Conservation (phyloP, 2,329 filamentous ascomycete genomes). For the Aspergillus carbonarius region DNA sequence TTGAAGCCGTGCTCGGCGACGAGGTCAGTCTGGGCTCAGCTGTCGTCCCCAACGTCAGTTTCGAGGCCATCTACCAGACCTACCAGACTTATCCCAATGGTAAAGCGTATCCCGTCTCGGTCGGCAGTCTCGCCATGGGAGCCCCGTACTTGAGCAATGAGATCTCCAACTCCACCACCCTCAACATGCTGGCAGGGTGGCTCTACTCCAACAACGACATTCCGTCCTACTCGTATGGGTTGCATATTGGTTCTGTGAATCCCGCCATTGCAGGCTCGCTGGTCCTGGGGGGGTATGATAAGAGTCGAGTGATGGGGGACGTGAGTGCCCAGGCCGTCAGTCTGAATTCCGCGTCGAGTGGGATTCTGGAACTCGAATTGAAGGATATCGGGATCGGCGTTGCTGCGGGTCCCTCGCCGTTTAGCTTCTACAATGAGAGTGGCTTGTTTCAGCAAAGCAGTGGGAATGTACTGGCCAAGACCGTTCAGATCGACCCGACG, state of each 20-base stretch:
- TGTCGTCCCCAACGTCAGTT: slow-evolving; percentile 18
- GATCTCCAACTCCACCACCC: background rate
- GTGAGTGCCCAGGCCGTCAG: slow-evolving; percentile 18
- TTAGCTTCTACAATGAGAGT: slow-evolving; percentile 28
- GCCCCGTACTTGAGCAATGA: slow-evolving; percentile 7
- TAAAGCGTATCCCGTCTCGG: slow-evolving; percentile 15
- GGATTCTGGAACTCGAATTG: slow-evolving; percentile 25
- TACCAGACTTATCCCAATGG: slow-evolving; percentile 25
- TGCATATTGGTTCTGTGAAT: slow-evolving; percentile 45
- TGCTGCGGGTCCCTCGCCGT: slow-evolving; percentile 42
- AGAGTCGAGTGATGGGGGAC: slow-evolving; percentile 38
- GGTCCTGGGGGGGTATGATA: slow-evolving; percentile 45
- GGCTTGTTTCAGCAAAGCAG: slow-evolving; percentile 30
- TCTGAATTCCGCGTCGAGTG: slow-evolving; percentile 8
- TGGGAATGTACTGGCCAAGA: slow-evolving; percentile 27
- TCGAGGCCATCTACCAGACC: slow-evolving; percentile 17
- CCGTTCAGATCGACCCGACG: slow-evolving; percentile 32
- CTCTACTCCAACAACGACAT: slow-evolving; percentile 17
- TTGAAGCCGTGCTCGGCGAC: slow-evolving; percentile 12
- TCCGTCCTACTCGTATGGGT: slow-evolving; percentile 43
- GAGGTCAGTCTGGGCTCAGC: slow-evolving; percentile 4
- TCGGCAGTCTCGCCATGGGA: slow-evolving; percentile 22
- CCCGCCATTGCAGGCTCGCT: slow-evolving; percentile 38
- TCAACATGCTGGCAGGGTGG: slow-evolving; percentile 18
- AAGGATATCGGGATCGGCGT: slow-evolving; percentile 46